phyloP scores from a whole-genome alignment of 2,329 filamentous ascomycete species.

The Aspergillus intermedius region DNA sequence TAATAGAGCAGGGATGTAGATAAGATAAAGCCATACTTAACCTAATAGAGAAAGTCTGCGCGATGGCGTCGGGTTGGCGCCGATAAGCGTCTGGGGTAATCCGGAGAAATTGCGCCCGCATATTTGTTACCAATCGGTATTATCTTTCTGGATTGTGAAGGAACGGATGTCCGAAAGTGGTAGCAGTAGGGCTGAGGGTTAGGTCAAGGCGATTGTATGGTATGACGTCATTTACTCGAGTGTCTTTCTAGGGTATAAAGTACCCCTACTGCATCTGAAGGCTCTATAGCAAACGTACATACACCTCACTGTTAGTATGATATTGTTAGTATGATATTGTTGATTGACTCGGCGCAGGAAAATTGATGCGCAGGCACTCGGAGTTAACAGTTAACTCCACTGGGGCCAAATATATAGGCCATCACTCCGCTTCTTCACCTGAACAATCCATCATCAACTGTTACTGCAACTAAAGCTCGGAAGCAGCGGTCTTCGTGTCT shows the following conservation, averaged over 20 bases:
- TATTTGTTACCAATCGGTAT: neutral
- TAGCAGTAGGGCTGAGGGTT: neutral
- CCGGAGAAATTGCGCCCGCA: neutral
- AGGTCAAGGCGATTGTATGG: neutral
- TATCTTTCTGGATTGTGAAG: neutral
- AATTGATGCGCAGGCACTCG: neutral
- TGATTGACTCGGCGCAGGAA: no score
- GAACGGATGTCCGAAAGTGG: neutral
- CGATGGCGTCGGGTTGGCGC: neutral
- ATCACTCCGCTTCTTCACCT: neutral
- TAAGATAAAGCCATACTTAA: neutral
- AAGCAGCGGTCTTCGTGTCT: constrained; percentile 18
- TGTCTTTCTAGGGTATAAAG: no score
- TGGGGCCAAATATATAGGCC: neutral
- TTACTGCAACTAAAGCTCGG: constrained; percentile 9
- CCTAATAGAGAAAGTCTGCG: constrained; percentile 1
- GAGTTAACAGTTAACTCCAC: neutral
- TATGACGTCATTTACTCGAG: neutral
- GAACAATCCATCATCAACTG: neutral
- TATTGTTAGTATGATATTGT: no score
- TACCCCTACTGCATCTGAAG: no score
- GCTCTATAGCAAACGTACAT: no score
- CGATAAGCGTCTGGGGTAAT: neutral
- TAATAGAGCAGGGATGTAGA: neutral
- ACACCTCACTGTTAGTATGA: no score